Evolutionary conservation across 2,329 filamentous ascomycete genomes (phyloP).

Genomic region (Fusarium sarcochroum): DNA sequence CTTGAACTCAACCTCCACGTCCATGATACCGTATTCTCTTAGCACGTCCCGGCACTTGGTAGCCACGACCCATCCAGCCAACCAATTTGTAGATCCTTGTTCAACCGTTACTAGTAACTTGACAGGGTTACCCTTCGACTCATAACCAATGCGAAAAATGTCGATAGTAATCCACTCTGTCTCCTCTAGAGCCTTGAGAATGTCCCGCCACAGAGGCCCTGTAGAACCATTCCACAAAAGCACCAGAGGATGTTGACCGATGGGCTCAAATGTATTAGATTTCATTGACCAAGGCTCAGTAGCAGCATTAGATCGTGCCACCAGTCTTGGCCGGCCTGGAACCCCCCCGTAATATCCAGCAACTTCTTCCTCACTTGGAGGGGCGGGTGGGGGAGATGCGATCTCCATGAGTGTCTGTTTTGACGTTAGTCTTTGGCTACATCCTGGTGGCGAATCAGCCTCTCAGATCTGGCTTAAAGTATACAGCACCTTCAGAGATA

Average conservation of each 20-base stretch:
- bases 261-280: background rate
- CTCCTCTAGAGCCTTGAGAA: background rate
- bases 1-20: conserved; percentile 7
- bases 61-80: background rate
- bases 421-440: no score
- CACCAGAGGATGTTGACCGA: background rate
- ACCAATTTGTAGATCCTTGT: background rate
- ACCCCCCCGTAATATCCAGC: no score
- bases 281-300: no score
- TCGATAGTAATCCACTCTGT: conserved; percentile 4
- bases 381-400: no score
- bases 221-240: background rate
- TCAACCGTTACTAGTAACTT: conserved; percentile 1
- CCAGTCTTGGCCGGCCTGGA: no score
- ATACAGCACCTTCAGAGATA: no score
- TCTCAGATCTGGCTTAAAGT: no score
- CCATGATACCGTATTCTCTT: background rate
- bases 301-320: no score
- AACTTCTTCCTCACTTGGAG: no score
- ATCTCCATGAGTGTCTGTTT: no score
- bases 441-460: no score
- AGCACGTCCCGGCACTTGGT: conserved; percentile 1
- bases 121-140: background rate
- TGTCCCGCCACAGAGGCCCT: background rate
- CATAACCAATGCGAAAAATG: background rate